Conservation (phyloP, 139 green algal species). For the Auxenochlorella pyrenoidosa region DNA sequence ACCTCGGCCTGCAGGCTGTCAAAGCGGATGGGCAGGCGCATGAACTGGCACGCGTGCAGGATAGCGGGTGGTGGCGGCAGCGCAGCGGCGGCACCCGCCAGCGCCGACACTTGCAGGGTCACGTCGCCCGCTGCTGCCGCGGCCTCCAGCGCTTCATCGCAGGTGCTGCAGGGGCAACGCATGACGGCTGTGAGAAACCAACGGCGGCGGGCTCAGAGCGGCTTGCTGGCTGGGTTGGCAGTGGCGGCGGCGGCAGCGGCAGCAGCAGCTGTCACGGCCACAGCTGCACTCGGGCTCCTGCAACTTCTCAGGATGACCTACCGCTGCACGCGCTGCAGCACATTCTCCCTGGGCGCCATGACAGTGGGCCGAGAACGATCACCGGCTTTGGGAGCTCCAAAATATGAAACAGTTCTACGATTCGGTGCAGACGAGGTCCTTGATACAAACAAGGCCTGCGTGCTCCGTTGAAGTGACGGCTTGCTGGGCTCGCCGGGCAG, state of each 20-base stretch:
- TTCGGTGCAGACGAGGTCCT: too few species aligned
- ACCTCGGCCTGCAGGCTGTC: slow-evolving; percentile 61
- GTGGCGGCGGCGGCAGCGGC: background rate
- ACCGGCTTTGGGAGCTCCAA: too few species aligned
- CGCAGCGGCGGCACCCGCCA: slow-evolving; percentile 13
- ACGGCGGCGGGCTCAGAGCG: too few species aligned
- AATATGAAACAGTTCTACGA: too few species aligned
- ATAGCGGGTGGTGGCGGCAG: slow-evolving; percentile 30
- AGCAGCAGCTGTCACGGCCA: too few species aligned
- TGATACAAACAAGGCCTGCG: too few species aligned
- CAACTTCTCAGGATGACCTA: background rate
- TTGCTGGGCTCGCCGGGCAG: too few species aligned
- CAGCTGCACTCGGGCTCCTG: too few species aligned
- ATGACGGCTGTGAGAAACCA: too few species aligned
- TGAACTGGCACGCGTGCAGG: slow-evolving; percentile 24
- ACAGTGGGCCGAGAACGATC: background rate
- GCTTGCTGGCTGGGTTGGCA: too few species aligned
- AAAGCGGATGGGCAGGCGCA: slow-evolving; percentile 63
- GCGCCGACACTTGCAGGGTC: slow-evolving; percentile 28
- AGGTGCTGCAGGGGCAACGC: slow-evolving; percentile 30
- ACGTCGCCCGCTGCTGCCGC: slow-evolving; percentile 39
- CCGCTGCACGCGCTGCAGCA: slow-evolving; percentile 8
- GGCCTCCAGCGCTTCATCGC: slow-evolving; percentile 30
- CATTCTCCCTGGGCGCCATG: background rate
- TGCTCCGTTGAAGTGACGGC: too few species aligned